These are phyloP conservation scores for Basipetospora chlamydospora DNA, from an alignment of 2,329 filamentous ascomycete genomes.

Conservation along the genomic window DNA sequence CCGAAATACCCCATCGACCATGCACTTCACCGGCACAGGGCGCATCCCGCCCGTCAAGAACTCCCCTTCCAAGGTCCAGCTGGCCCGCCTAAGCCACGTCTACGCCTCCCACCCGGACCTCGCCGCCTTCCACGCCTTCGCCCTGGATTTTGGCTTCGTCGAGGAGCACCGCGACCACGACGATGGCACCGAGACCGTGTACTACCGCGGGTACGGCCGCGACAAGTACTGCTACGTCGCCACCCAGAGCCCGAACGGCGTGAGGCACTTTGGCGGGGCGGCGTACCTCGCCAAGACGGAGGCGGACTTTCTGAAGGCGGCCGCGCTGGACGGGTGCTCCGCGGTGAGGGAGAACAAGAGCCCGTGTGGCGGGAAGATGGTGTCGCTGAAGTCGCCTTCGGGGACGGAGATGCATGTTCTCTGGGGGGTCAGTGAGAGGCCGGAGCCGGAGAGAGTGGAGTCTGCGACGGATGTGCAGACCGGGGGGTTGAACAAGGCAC, in stretches of 20 bases:
- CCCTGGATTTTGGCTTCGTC: slow-evolving; percentile 14
- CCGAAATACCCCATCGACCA: not conserved
- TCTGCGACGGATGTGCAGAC: not conserved
- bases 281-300: not conserved
- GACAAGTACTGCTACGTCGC: slow-evolving; percentile 36
- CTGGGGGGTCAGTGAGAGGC: not conserved
- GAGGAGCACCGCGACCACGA: slow-evolving; percentile 9
- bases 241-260: slow-evolving; percentile 10
- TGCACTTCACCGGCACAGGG: not conserved
- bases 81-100: slow-evolving; percentile 8
- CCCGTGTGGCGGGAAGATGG: not conserved
- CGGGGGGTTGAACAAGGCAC: not conserved
- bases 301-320: not conserved
- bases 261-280: slow-evolving; percentile 3
- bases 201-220: slow-evolving; percentile 33
- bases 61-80: slow-evolving; percentile 11
- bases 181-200: too few relatives aligned
- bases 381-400: not conserved
- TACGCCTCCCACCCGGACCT: slow-evolving; percentile 14
- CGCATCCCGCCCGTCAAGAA: slow-evolving; percentile 7
- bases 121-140: slow-evolving; percentile 12
- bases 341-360: not conserved
- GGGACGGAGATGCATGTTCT: not conserved
- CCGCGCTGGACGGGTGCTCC: not conserved
- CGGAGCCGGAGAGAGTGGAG: not conserved